Base-by-base conservation (phyloP, 2,329 filamentous ascomycete genomes). In the Hypoxylon sp. region DNA sequence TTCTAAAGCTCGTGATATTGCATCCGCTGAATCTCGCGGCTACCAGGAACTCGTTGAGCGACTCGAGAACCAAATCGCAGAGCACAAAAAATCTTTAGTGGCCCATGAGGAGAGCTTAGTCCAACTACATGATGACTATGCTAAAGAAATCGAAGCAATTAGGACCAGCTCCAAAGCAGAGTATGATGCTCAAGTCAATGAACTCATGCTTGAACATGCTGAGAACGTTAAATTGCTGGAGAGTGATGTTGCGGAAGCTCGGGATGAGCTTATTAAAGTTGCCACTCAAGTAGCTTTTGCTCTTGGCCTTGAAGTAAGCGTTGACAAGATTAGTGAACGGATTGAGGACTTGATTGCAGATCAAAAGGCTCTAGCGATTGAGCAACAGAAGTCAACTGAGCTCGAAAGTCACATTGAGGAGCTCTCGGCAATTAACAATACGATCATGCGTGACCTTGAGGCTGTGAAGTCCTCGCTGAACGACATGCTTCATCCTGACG, bases 271-370 rank as follows among this genome's bases (percentile, higher is more conserved):
- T 45, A 84, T 85, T 73, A 88, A 87, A 74, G 82, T 91, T 45
- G 88, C 90, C 16, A 84, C 84, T 2, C 87, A 89, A 71, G 87
- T 93, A 54, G 82, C 88, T 61, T 81, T 83, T 76, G 83, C 88
- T 45, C 78, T 89, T 65, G 82, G 89, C 12, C 74, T 91, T 12
- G 85, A 91, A 21, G 86, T 89, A 46, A 89, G 88, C 73, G 83
- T 90, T n/a, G 88, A 90, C 61, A 88, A 90, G 77, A 81, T 94
- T 16, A 84, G 86, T 3, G 85, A 89, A 61, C 84, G 87, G 54
- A 89, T 91, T 65, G 80, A 84, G 7, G 81, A 85, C 27, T 81
- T 91, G 23, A 78, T 86, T 43, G 81, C 83, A 1, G 83, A 88
- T 64, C 86, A 91, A 73, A 85, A 88, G 71, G 84, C 87, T 23